Base-by-base conservation (phyloP, 1,284 basidiomycete species). In the Cerrena zonata region DNA sequence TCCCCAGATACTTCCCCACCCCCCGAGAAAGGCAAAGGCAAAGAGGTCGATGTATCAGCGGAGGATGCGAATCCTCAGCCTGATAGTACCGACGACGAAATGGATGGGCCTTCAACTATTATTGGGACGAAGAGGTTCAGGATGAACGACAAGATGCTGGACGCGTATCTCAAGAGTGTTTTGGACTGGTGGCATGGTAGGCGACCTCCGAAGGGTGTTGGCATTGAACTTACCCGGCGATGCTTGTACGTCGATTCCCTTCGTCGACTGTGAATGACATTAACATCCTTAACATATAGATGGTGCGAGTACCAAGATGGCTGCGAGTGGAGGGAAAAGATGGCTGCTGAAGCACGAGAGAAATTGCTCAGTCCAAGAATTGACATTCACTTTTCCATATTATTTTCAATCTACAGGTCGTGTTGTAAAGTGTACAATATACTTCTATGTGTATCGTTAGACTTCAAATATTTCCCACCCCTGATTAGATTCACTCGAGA, bases 251-350 rank as follows among this genome's bases (percentile, higher is more conserved):
- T 79, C 4, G 24, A 37, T 22, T 27, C 39, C 19, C 41, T 25
- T 43, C 24, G 48, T 50, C 7, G 19, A 19, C 19, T 40, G 5
- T 52, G 27, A 51, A 40, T 27, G 27, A 18, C 7, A 19, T 2
- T 15, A 22, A 5, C 19, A 7, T 13, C 12, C 26, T 26, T 18
- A 49, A 46, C 36, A 19, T 30, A 15, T 53, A 91, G 86, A 27
- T 78, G 80, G 36, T 94, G 91, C 61, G 91, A 93, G 65, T 94
- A 91, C 64, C 69, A 69, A 42, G 71, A 80, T 1, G 83, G 78
- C 11, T 94, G 91, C 59, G 91, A 94, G 69, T 94, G 91, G 91
- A 74, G 89, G 63, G 82, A 83, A 52, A 66, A 73, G 56, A 88
- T 84, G 61, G 83, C 84, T 2, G 55, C 56, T 36, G 82, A 84